A percentile compares a stretch with the other conserved stretches of the same genome.
phyloP scores from a whole-genome alignment of 208 protist species.

The Wallacemonas rigidus region DNA sequence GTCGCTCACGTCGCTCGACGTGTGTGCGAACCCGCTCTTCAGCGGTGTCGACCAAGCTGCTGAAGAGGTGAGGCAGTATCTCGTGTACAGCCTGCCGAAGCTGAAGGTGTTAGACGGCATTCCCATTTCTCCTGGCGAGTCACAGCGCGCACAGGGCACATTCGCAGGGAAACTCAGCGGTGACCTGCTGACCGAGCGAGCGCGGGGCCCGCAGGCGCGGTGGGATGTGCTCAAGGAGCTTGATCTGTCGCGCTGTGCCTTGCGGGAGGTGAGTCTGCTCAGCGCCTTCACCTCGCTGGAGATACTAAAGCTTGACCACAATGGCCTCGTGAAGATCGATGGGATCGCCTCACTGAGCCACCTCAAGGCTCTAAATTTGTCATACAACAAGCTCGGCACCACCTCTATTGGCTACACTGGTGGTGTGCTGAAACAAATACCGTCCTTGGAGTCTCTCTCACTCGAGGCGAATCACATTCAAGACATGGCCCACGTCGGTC shows the following conservation, averaged over 20 bases:
- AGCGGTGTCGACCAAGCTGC: conserved; percentile 9
- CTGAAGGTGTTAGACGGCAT: conserved; percentile 92
- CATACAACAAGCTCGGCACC: conserved; percentile 73
- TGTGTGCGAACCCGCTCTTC: conserved; percentile 81
- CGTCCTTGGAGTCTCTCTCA: conserved; percentile 75
- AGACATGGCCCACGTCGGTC: conserved; percentile 47
- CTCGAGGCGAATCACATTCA: conserved; percentile 86
- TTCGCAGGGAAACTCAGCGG: conserved; percentile 83
- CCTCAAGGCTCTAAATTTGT: conserved; percentile 81
- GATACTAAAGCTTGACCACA: conserved; percentile 83
- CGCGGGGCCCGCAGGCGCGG: conserved; percentile 23
- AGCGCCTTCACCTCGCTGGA: conserved; percentile 53
- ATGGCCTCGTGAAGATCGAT: conserved; percentile 55
- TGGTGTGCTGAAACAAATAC: conserved; percentile 43
- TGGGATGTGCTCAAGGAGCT: conserved; percentile 62
- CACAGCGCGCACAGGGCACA: conserved; percentile 53
- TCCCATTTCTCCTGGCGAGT: conserved; percentile 58
- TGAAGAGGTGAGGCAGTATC: conserved; percentile 72
- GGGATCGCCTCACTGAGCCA: conserved; percentile 50
- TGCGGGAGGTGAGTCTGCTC: conserved; percentile 74
- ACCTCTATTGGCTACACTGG: conserved; percentile 37
- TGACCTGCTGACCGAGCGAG: conserved; percentile 73
- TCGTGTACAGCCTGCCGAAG: conserved; percentile 90
- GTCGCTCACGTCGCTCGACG: conserved; percentile 90
- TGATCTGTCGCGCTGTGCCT: conserved; percentile 76